Evolutionary conservation across 345 rosid genomes (phyloP), one percentile per base, ranked within the genome.

Genomic region (Moringa oleifera): DNA sequence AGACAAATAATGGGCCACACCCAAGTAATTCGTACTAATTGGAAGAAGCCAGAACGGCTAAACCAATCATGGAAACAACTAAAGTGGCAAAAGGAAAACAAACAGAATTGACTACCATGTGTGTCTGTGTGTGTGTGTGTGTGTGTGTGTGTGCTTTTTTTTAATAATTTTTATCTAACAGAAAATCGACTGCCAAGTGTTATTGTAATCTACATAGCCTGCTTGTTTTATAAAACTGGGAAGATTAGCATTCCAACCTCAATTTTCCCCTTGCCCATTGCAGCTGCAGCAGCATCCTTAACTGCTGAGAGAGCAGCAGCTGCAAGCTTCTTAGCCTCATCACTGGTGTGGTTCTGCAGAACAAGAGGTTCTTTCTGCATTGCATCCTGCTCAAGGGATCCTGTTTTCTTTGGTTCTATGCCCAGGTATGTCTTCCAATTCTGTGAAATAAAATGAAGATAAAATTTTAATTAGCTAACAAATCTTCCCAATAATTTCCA

Each of bases 281-380:
- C 86, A 52, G 82, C 85, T 7, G 85, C 89, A 4, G 86, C 74
- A 49, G 92, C 94, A 62, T 83, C 86, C 81, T 71, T 84, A 31
- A 88, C 91, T 0, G 98, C 98, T 64, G 90, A 80, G 25, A 93
- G 80, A 59, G 97, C 98, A 56, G 97, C 91, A n/a, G 92, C 87
- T 19, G 96, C 96, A 63, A 85, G 55, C 66, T 60, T 83, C 80
- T 74, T 88, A 62, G 91, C 80, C 66, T 88, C 89, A 61, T 84
- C 94, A 65, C 73, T 68, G 17, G 68, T 62, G 31, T 60, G 68
- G 71, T 56, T 75, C 67, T 71, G 77, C 61, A 23, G 12, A 55
- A 57, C 62, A 11, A 5, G 24, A 55, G 67, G 68, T 71, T 66
- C 74, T 63, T 75, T 72, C 25, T 53, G 64, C 13, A 49, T 25